phyloP scores from a whole-genome alignment of 164 flowering plant genomes.

The Magnolia sinica region DNA sequence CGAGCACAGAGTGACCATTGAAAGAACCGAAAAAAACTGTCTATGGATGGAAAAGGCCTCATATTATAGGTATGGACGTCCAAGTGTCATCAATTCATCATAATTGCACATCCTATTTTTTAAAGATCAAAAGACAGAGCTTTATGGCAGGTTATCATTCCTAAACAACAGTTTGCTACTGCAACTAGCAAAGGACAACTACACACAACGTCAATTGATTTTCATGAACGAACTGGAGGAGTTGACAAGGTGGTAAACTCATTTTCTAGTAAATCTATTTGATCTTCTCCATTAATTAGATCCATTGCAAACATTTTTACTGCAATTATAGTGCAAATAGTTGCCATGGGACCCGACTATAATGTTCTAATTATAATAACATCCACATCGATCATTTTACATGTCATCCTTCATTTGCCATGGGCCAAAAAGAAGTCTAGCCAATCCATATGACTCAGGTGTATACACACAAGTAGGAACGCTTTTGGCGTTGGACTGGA shows the following conservation, averaged over 20 bases:
- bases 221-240: constrained; percentile 5
- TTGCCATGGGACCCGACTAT: no score
- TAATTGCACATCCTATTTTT: neutral
- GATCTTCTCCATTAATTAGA: neutral
- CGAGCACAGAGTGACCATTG: constrained; percentile 6
- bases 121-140: no score
- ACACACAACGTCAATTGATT: neutral
- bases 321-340: neutral
- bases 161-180: neutral
- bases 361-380: no score
- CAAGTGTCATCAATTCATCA: neutral
- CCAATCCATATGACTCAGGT: no score
- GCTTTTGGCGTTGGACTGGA: no score
- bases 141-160: neutral
- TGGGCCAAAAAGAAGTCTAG: no score
- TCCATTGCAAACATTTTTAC: neutral
- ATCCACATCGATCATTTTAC: no score
- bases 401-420: no score
- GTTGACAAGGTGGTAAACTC: neutral
- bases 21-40: constrained; percentile 1
- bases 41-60: constrained; percentile 7
- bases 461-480: no score
- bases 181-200: neutral
- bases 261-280: neutral
- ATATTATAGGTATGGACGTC: neutral